These are phyloP conservation scores for Lantana camara DNA, from an alignment of 257 asterid species.

Conservation along the genomic window DNA sequence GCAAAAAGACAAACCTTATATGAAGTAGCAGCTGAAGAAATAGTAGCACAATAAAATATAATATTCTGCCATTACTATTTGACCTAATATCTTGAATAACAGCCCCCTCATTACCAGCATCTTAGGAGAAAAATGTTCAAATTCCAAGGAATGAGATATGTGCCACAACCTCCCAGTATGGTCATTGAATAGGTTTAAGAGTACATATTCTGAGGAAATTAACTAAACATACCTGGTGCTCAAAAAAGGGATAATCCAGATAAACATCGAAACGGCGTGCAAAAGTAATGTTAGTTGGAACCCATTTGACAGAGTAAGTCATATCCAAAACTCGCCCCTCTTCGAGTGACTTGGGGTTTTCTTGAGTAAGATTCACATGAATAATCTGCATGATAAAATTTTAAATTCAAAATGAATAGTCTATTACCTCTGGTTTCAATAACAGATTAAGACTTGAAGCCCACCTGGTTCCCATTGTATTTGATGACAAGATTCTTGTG, in stretches of 20 bases:
- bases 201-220: not conserved
- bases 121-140: conserved; percentile 10
- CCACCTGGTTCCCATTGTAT: conserved; percentile 72
- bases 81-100: not conserved
- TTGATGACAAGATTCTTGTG: conserved; percentile 64
- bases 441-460: not conserved
- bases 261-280: conserved; percentile 80
- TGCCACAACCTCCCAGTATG: conserved; percentile 9
- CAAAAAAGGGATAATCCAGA: conserved; percentile 82
- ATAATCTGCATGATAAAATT: conserved; percentile 53
- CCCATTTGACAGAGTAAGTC: conserved; percentile 85
- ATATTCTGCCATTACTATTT: not conserved
- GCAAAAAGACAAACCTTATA: conserved; percentile 35
- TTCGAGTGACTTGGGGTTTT: conserved; percentile 55
- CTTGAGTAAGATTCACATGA: conserved; percentile 75
- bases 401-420: conserved; percentile 1
- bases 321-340: conserved; percentile 62
- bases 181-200: conserved; percentile 6
- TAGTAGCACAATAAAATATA: not conserved
- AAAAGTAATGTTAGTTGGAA: conserved; percentile 56
- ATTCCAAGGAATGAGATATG: not conserved
- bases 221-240: conserved; percentile 62
- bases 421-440: not conserved
- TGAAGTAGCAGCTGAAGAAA: conserved; percentile 17
- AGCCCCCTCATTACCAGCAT: not conserved